Base-by-base conservation (phyloP, 805 yeast genomes). In the Yueomyces sp. region DNA sequence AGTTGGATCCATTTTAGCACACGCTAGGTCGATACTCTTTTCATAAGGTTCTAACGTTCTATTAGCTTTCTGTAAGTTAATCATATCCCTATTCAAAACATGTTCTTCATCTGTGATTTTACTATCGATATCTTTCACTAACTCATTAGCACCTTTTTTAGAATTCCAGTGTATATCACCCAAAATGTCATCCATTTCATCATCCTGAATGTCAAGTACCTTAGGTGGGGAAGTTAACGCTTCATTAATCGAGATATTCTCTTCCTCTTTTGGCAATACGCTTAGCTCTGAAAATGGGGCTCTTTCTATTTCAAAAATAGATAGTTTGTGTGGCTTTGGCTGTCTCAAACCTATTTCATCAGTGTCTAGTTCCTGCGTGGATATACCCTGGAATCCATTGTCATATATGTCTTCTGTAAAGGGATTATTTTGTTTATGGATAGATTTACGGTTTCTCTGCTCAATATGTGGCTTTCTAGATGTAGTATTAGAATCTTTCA, bases 141-240 rank as follows among this genome's bases (percentile, higher is more conserved):
- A 61, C 0, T 70, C 66, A 31, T 67, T 70, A 6, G 85, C 72
- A 48, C 77, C 81, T 53, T 83, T 94, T 4, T 68, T 63, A 2
- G 79, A 71, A 30, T 73, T 73, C 92, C 95, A 90, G 32, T 79
- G 76, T 28, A 87, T 71, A 47, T 84, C 90, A 30, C 81, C 85
- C 45, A 88, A 72, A 11, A 85, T 60, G 47, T 85, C 94, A 41
- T 54, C 40, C 29, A 60, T 40, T 6, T 51, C 59, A 44, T 59
- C 59, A 42, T 55, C 56, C 12, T 53, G 54, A 28, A 56, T 48
- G 31, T 70, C 66, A 2, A 37, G 34, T 27, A 37, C 38, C 28
- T 26, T 28, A 7, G 28, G 40, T 11, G 27, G 12, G 41, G 26
- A 29, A 4, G 31, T 36, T 5, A 32, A 38, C 12, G 28, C 32